phyloP scores from a whole-genome alignment of 495 filamentous ascomycete genomes.

The Cairneyella variabilis region DNA sequence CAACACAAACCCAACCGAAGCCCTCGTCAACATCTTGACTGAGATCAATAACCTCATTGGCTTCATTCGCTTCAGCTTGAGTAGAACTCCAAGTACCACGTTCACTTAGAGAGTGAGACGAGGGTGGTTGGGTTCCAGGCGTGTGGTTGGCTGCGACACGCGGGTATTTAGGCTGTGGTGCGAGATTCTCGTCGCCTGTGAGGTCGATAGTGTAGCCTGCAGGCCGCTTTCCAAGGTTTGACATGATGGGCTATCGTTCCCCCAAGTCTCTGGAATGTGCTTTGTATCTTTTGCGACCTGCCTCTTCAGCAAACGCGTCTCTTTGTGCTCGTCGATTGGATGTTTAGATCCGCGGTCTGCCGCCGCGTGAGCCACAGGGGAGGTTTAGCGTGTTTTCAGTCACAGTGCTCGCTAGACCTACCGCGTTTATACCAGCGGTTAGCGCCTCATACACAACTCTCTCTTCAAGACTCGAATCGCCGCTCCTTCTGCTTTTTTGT shows the following conservation, averaged over 20 bases:
- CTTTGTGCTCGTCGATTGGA: too few species aligned
- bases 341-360: background rate
- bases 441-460: too few species aligned
- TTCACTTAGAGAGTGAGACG: constrained; percentile 19
- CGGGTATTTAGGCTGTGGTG: constrained; percentile 12
- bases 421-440: too few species aligned
- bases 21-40: constrained; percentile 45
- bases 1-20: constrained; percentile 14
- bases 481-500: too few species aligned
- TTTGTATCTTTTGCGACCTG: background rate
- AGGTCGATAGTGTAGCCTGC: constrained; percentile 7
- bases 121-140: constrained; percentile 12
- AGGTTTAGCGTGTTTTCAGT: too few species aligned
- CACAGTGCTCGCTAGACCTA: too few species aligned
- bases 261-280: background rate
- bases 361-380: too few species aligned
- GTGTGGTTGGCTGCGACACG: constrained; percentile 1
- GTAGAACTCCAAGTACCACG: constrained; percentile 14
- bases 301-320: background rate
- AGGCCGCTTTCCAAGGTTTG: constrained; percentile 17
- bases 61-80: constrained; percentile 37
- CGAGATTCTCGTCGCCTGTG: constrained; percentile 19
- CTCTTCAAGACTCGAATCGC: too few species aligned
- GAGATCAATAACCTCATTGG: constrained; percentile 45
- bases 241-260: constrained; percentile 7